Base-by-base conservation (phyloP, 2,329 filamentous ascomycete species). In the Diplodia intermedia region DNA sequence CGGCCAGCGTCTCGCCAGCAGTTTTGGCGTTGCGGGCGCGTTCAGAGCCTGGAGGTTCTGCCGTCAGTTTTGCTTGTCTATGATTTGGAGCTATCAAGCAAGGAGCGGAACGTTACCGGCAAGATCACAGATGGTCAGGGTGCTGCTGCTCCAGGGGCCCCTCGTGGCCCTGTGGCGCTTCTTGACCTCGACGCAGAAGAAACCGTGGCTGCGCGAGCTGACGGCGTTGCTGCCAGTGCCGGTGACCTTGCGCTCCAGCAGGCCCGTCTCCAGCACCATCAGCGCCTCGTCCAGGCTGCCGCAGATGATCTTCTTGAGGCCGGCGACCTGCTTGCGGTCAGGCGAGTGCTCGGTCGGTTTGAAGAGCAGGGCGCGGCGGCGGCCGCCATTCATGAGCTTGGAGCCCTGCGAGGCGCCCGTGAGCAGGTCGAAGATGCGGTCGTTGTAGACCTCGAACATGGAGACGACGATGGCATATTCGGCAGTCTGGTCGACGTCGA, bases 371-470 rank as follows among this genome's bases (percentile, higher is more conserved):
- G 92, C 89, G 33, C 94, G 88, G n/a, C 95, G 89, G 70, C 83
- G 83, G n/a, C 83, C 79, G 33, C 79, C 81, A 33, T 80, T 79
- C 60, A 78, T 75, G 43, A 63, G 47, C 70, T 82, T 90, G 5
- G 85, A 84, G 43, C 85, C 86, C 70, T 86, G 86, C 26, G 84
- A 80, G 2, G 87, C 85, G 0, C 85, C 83, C 0, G 90, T 91
- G 1, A 99, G 84, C 0, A 99, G 88, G 75, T 99, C 95, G 77
- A 96, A 98, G 72, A 99, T 98, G 43, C 94, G 90, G 80, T 99
- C 94, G 76, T 99, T 99, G 82, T 99, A 97, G 1, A 99, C 94
- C 79, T 99, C 95, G 79, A 98, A 98, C 94, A 99, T 99, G 66
- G 93, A 97, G 26, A 99, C 86, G 12, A 99, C 83, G 66, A 99